Base-by-base conservation (phyloP, 2,329 filamentous ascomycete species). In the Leptographium wingfieldii region DNA sequence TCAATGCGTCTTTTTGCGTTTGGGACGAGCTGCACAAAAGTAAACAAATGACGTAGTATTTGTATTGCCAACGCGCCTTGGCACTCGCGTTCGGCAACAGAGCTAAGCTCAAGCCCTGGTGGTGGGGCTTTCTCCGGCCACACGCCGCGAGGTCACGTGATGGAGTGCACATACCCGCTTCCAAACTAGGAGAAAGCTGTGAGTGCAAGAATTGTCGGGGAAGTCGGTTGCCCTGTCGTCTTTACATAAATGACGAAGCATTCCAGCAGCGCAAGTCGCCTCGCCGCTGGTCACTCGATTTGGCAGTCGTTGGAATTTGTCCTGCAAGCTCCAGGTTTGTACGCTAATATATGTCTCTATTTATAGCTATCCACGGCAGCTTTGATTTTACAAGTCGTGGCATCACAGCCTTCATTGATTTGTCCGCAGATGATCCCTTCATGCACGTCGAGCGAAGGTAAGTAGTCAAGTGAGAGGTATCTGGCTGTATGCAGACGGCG, bases 11-110 rank as follows among this genome's bases (percentile, higher is more conserved):
- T 25, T 49, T 49, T 25, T 19, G 27, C 29, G 29, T n/a, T 6
- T 9, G 29, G 14, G 19, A 48, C 40, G 38, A 31, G 55, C 35
- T 31, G 27, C 10, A 19, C 19, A 3, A 54, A 62, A 60, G 61
- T 63, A 63, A 61, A 62, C 59, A 62, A 60, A 62, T 62, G 61
- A 62, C 61, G 61, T 62, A 51, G 52, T 35, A 27, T 16, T 35
- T 27, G 31, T 46, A 7, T 46, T 43, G 14, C 29, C 58, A 31
- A 51, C 58, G 54, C 57, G 57, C 38, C n/a, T 4, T 14, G 5
- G 6, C 25, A 33, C 4, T 35, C 52, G 52, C 52, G 29, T 38
- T 35, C 31, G 40, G 40, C 40, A 43, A 43, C 40, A 43, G 19
- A 43, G 40, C 40, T 43, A 43, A 9, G 33, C 33, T 9, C 33